Percentiles rank a stretch among this genome's conserved stretches.
Evolutionary conservation across 2,329 filamentous ascomycete genomes (phyloP).

Genomic region (Scedosporium minutisporum): DNA sequence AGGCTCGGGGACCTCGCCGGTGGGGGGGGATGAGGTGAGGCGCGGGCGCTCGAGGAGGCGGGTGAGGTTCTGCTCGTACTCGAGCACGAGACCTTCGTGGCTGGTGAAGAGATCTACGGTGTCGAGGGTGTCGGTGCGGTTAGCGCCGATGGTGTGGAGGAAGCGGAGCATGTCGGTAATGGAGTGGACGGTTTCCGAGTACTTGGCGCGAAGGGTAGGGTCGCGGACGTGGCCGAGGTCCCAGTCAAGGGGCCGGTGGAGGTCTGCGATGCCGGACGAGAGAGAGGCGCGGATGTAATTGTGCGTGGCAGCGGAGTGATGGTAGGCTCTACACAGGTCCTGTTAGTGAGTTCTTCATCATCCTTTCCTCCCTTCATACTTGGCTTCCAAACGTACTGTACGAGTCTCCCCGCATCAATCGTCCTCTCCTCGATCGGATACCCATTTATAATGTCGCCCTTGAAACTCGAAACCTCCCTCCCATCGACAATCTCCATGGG

Average conservation of each 20-base stretch:
- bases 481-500: slow-evolving; percentile 77
- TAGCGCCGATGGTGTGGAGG: slow-evolving; percentile 87
- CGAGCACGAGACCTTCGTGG: slow-evolving; percentile 86
- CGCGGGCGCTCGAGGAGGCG: slow-evolving; percentile 59
- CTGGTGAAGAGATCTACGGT: slow-evolving; percentile 93
- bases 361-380: neutral
- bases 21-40: slow-evolving; percentile 28
- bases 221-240: slow-evolving; percentile 84
- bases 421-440: slow-evolving; percentile 65
- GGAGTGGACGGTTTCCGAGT: slow-evolving; percentile 72
- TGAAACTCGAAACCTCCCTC: slow-evolving; percentile 75
- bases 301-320: slow-evolving; percentile 86
- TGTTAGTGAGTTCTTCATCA: slow-evolving; percentile 6
- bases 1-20: slow-evolving; percentile 18
- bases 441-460: slow-evolving; percentile 92
- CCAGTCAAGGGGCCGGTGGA: slow-evolving; percentile 93
- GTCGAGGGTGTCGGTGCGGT: slow-evolving; percentile 72
- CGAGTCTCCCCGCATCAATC: slow-evolving; percentile 74
- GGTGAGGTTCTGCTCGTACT: slow-evolving; percentile 87
- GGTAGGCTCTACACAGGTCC: slow-evolving; percentile 60
- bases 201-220: slow-evolving; percentile 73
- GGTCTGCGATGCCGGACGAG: slow-evolving; percentile 80
- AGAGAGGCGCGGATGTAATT: slow-evolving; percentile 86
- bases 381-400: slow-evolving; percentile 40
- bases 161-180: slow-evolving; percentile 89